Evolutionary conservation across 2,329 filamentous ascomycete species (phyloP).

Genomic region (Sarocladiaceae sp.): DNA sequence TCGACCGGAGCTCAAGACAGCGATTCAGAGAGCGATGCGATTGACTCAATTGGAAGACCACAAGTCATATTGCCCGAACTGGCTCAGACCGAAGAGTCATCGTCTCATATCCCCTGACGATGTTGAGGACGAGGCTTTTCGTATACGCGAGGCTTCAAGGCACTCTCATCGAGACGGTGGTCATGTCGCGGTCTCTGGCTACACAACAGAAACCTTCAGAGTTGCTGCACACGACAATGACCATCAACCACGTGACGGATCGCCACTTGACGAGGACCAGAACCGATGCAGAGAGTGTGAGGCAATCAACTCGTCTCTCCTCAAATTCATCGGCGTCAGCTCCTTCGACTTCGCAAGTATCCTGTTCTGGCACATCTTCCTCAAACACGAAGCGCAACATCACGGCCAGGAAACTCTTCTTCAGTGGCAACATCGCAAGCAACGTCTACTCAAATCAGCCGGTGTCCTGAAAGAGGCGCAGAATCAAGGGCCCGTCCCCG

Average conservation of each 20-base stretch:
- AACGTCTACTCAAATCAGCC: background rate
- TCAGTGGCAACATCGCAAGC: background rate
- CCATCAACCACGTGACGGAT: background rate
- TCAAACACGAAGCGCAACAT: background rate
- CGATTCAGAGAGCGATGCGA: background rate
- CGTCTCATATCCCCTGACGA: background rate
- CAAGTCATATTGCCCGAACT: background rate
- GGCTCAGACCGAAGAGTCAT: background rate
- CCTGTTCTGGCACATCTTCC: slow-evolving; percentile 5
- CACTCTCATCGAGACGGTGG: background rate
- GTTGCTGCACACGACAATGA: background rate
- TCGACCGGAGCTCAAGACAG: background rate
- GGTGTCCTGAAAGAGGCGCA: background rate
- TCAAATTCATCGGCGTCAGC: background rate
- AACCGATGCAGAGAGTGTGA: background rate
- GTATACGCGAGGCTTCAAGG: background rate
- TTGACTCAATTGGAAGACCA: background rate
- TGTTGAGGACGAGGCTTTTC: background rate
- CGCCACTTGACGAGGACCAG: background rate
- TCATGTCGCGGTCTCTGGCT: background rate
- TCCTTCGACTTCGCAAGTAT: background rate
- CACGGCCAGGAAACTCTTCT: background rate
- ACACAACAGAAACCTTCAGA: background rate
- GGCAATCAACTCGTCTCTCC: background rate
- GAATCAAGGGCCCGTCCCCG: background rate